Evolutionary conservation across 805 yeast species (phyloP), one percentile per base, ranked within the genome.

Genomic region (Danielia reshetovae): DNA sequence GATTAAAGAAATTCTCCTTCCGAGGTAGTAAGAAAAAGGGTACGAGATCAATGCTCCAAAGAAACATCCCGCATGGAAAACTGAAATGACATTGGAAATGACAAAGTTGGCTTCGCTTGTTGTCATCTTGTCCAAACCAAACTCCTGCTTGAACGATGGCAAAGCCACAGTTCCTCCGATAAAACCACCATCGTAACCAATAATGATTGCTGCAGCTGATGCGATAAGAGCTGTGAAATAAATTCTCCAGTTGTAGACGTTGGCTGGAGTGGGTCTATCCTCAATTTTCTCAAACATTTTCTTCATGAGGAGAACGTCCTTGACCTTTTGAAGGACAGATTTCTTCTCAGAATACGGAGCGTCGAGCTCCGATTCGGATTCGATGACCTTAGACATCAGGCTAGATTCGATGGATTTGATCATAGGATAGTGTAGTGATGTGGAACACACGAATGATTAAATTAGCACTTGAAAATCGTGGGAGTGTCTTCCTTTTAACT

Each of bases 151-250:
- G 39, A 64, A 64, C 4, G 62, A 52, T 11, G 45, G 45, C 17
- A 63, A 47, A 3, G 63, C 60, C 18, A 62, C 64, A 3, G 68
- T 60, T 7, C 68, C 68, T 6, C 70, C 70, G 29, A 64, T 64
- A 31, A 60, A 63, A 3, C 66, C 68, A 5, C 66, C 62, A 36
- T 64, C 70, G 36, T 64, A 64, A 7, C 70, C 70, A 30, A 63
- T 61, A 31, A 64, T 60, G 33, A 63, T 59, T 24, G 68, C 66
- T 3, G 68, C 68, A 7, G 63, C 57, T 6, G 65, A 55, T 2
- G 68, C 63, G 45, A 59, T 53, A 23, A 62, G 35, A 4, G 68
- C 64, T 10, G 68, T 63, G 26, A 51, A 48, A 40, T 61, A 61
- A 23, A 59, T 47, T 31, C 60, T 41, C 44, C 43, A 49, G 44